Evolutionary conservation across 306 rosid genomes (phyloP), one percentile per base, ranked within the genome.

Genomic region (Citrullus mucosospermus): DNA sequence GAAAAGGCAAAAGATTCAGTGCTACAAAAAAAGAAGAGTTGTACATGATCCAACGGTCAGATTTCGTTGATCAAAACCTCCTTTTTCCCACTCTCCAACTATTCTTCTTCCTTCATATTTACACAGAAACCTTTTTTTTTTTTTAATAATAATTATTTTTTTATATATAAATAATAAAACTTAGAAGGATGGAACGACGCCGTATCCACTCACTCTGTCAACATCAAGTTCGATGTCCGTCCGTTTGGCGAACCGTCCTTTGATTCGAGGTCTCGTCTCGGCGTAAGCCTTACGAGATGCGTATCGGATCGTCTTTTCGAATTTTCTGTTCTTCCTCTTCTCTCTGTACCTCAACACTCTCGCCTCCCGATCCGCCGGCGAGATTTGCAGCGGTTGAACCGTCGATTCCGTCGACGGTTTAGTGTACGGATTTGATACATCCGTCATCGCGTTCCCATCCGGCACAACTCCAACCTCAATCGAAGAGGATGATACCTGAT

Each of bases 231-330:
- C 88, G 2, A 50, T 81, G n/a, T 86, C 90, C 5, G 93, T 54
- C 39, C 99, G 91, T 77, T 92, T 95, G 0, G 96, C 99, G 78
- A 95, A 95, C 86, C 99, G 85, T 1, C 99, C 99, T 84, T 95
- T 95, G 88, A 95, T 89, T 81, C 99, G 85, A 0, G 99, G 99
- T 80, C 99, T 86, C 6, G 97, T 88, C 80, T 95, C 99, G 0
- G 99, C 99, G 61, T 95, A 95, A 0, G 99, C 99, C 74, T 95
- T 95, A 41, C 99, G 79, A 0, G 99, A 95, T 3, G 99, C 97
- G 53, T 95, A 95, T 1, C 99, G 97, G 51, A 95, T 92, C 12
- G 97, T 95, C 91, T 95, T 95, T 92, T 92, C 92, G 87, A 95
- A 95, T 84, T 90, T 95, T 50, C 99, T 44, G 79, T 91, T 95